Conservation (phyloP, 1,284 basidiomycete species). For the Vanrija sp. region DNA sequence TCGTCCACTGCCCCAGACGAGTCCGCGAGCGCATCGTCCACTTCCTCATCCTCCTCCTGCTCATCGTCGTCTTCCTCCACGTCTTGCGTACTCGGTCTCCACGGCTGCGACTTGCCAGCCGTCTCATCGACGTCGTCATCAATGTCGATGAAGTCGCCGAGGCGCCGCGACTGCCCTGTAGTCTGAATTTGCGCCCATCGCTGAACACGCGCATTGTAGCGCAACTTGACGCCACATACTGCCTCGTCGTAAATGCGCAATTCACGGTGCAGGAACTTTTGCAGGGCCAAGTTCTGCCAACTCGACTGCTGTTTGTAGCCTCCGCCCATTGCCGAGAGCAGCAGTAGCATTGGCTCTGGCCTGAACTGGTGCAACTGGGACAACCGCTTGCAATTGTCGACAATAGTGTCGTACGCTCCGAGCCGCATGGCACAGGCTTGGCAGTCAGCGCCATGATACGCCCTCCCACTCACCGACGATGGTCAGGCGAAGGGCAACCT, state of each 20-base stretch:
- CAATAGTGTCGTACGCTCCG: constrained; percentile 58
- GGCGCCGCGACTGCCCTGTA: constrained; percentile 19
- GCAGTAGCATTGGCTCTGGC: constrained; percentile 60
- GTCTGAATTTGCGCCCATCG: constrained; percentile 43
- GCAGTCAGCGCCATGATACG: neutral
- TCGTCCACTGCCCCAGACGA: constrained; percentile 2
- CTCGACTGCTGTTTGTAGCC: constrained; percentile 64
- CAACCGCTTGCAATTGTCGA: constrained; percentile 53
- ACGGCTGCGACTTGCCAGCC: neutral
- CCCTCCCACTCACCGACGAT: constrained; percentile 59
- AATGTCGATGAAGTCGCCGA: constrained; percentile 20
- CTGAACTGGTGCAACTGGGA: constrained; percentile 74
- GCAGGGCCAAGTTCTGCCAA: constrained; percentile 69
- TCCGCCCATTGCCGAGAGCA: constrained; percentile 62
- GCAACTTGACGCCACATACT: constrained; percentile 57
- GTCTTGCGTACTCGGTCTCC: neutral
- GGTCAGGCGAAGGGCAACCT: constrained; percentile 67
- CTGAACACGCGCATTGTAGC: constrained; percentile 14
- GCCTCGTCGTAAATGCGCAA: constrained; percentile 63
- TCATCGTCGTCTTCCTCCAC: constrained; percentile 18
- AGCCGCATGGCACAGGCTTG: constrained; percentile 67
- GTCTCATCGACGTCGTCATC: constrained; percentile 12
- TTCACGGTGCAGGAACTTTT: constrained; percentile 77
- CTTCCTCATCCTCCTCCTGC: constrained; percentile 15
- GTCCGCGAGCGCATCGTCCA: constrained; percentile 10